Evolutionary conservation across 352 stramenopile genomes (phyloP), one percentile per base, ranked within the genome.

Genomic region (Globisporangium heterothallicum): DNA sequence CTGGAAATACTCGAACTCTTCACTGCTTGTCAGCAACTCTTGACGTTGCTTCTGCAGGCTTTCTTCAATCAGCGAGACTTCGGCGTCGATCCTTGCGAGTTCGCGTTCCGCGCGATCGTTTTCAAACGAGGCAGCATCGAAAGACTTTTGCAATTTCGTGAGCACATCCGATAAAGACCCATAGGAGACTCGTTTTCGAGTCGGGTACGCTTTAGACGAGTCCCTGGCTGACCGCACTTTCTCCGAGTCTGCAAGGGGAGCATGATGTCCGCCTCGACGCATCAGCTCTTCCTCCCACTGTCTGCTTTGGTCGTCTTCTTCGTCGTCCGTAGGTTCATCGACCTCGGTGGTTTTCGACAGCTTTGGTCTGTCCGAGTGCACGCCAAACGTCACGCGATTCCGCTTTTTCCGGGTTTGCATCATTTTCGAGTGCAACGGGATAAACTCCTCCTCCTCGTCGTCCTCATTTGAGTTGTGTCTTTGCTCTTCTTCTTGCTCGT

Each of bases 1-100:
- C 41, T 88, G 78, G 34, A 89, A 89, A 47, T 84, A 89, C 42
- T 92, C 80, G 54, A 82, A 88, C 63, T 87, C 62, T 58, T 88
- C 72, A 18, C 77, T 87, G 42, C 64, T 74, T 3, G 61, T 56
- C 3, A 79, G 47, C 6, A 84, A 65, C 22, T 87, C 72, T 51
- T 84, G 58, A 6, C 55, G 46, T 42, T 92, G 73, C 25, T 77
- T 30, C 22, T 62, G 45, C 3, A 80, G 24, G 22, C 63, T 72
- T 14, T 72, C 59, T 24, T 86, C 56, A 4, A 84, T 61, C 9
- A 82, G 53, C 27, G 61, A 47, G 3, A 56, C 54, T 32, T 92
- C 80, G 6, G 72, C 66, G 35, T 83, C 70, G 3, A 88, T 56
- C n/a, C 74, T 60, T 21, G 64, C 67, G 7, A 85, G 49, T 21